Conservation (phyloP, 768 basidiomycete species). For the Boletus bicolor region DNA sequence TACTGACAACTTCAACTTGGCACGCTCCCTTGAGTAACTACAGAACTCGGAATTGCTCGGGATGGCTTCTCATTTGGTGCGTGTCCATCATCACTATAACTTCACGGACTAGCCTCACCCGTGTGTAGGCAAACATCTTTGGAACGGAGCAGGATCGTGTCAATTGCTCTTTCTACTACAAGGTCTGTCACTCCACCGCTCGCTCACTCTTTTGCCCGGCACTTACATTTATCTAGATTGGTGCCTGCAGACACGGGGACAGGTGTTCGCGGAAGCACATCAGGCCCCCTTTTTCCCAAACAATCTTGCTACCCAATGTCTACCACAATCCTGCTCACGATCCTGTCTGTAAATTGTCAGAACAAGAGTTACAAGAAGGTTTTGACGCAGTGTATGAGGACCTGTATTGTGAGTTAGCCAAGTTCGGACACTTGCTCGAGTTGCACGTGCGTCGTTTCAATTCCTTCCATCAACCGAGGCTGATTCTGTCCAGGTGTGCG, state of each 20-base stretch:
- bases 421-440: constrained; percentile 94
- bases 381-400: constrained; percentile 96
- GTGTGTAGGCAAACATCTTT: constrained; percentile 83
- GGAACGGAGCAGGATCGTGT: constrained; percentile 94
- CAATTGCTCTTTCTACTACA: constrained; percentile 99
- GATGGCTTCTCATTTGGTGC: constrained; percentile 78
- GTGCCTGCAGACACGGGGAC: constrained; percentile 97
- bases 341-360: constrained; percentile 81
- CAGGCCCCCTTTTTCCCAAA: constrained; percentile 95
- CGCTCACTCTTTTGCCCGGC: background rate
- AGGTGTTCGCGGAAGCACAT: constrained; percentile 98
- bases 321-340: constrained; percentile 98
- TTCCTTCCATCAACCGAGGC: background rate
- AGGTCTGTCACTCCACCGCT: constrained; percentile 46
- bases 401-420: constrained; percentile 88
- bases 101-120: constrained; percentile 1
- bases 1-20: background rate
- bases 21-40: background rate
- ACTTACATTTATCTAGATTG: constrained; percentile 59
- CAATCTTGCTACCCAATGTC: constrained; percentile 93
- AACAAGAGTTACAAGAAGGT: constrained; percentile 86
- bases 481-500: constrained; percentile 65
- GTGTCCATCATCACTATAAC: background rate
- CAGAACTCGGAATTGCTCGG: background rate
- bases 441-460: constrained; percentile 66